These are phyloP conservation scores for Ascochyta fabae DNA, from an alignment of 2,329 filamentous ascomycete species.

Conservation along the genomic window DNA sequence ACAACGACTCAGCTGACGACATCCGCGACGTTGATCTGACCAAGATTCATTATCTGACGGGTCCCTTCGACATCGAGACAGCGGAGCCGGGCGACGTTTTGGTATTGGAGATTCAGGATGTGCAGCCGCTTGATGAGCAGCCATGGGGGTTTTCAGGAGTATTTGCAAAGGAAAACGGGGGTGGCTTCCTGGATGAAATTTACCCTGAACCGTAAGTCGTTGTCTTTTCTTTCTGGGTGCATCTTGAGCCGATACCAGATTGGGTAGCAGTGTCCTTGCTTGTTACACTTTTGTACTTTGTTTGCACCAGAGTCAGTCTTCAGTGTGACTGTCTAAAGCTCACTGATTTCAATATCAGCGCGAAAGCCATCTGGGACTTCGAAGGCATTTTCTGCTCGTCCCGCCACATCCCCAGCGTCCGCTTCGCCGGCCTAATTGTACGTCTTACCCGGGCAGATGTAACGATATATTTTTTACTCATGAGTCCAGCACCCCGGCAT, in stretches of 20 bases:
- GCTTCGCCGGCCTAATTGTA: slow-evolving; percentile 81
- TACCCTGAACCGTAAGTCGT: slow-evolving; percentile 76
- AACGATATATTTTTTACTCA: too few relatives aligned
- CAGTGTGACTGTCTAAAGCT: not conserved
- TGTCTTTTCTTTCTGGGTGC: too few relatives aligned
- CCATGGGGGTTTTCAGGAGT: slow-evolving; percentile 92
- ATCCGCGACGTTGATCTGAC: slow-evolving; percentile 84
- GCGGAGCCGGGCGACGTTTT: slow-evolving; percentile 86
- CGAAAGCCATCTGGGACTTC: slow-evolving; percentile 79
- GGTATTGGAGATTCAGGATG: slow-evolving; percentile 89
- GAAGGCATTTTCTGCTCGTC: slow-evolving; percentile 82
- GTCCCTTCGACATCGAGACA: slow-evolving; percentile 84
- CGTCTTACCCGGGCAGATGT: too few relatives aligned
- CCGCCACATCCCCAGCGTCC: slow-evolving; percentile 74
- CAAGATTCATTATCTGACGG: slow-evolving; percentile 84
- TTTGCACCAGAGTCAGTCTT: not conserved
- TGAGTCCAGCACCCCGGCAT: slow-evolving; percentile 75
- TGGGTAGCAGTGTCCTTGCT: too few relatives aligned
- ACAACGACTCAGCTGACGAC: slow-evolving; percentile 90
- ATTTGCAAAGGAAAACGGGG: slow-evolving; percentile 81
- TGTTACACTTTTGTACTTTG: too few relatives aligned
- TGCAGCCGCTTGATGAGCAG: slow-evolving; percentile 83
- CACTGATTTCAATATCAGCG: slow-evolving; percentile 51
- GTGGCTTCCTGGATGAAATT: slow-evolving; percentile 85
- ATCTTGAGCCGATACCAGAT: too few relatives aligned